Evolutionary conservation across 352 stramenopile species (phyloP), one percentile per base, ranked within the genome.

Genomic region (Globisporangium abappressorium): DNA sequence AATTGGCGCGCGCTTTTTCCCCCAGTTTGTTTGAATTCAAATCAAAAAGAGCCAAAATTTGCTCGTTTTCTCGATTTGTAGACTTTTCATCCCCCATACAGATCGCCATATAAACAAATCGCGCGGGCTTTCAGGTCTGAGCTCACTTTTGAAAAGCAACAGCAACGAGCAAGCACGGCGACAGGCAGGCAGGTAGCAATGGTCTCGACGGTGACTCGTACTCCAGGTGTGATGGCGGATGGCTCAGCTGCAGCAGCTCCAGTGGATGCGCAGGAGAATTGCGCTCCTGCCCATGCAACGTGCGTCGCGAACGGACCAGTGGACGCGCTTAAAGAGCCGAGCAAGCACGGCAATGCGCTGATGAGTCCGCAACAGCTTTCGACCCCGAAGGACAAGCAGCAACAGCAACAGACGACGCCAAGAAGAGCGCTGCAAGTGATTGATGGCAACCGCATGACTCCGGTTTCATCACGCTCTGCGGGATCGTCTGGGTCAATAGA

Each of bases 181-280:
- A 15, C 46, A 53, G 46, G 46, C 5, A 54, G 26, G 8, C 6
- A 22, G n/a, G 47, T 8, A 14, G n/a, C 49, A 5, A 85, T 85
- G 76, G 62, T 73, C 43, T 64, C 54, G 56, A 54, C 57, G 2
- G 43, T 18, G 43, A 65, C 34, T n/a, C 36, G 43, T 1, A 18
- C 36, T 14, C 2, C 38, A 22, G 36, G 36, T 28, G 54, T 28
- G 9, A 34, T 38, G 54, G n/a, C 12, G 2, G 55, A 60, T 20
- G 18, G 28, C 18, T 26, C 28, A 43, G 14, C 20, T 12, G 8
- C 47, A 55, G 7, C 47, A 55, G 47, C 47, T 14, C 7, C 46
- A 26, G 26, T 28, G n/a, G 24, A 71, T n/a, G 66, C 70, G n/a
- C 76, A 77, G 58, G 74, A 85, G 68, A 85, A 84, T 36, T 34